These are phyloP conservation scores for Prunus campanulata DNA, from an alignment of 306 rosid genomes.

Conservation along the genomic window DNA sequence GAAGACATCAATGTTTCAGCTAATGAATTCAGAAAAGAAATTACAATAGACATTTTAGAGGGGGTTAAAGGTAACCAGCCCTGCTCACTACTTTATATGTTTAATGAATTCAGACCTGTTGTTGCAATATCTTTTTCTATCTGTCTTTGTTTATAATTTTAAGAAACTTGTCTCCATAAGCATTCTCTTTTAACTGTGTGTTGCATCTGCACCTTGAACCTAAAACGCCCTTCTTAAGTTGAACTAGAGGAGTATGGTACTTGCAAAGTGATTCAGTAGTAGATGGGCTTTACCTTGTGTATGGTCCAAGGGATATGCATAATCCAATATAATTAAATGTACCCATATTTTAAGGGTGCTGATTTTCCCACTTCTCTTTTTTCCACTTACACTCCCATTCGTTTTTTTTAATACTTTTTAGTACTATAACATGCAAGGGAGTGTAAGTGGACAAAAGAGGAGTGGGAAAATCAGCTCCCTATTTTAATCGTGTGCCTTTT, in stretches of 20 bases:
- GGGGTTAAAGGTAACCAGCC: conserved; percentile 16
- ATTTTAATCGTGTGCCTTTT: background rate
- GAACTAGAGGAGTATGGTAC: background rate
- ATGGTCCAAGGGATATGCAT: background rate
- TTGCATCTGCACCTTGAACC: conserved; percentile 6
- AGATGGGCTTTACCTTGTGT: background rate
- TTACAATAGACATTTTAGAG: background rate
- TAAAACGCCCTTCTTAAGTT: background rate
- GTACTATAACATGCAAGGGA: too few species aligned
- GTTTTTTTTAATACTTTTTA: too few species aligned
- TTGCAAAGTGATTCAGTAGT: background rate
- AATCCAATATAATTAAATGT: background rate
- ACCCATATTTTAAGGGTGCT: background rate
- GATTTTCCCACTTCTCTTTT: too few species aligned
- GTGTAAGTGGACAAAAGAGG: too few species aligned
- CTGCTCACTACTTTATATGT: background rate
- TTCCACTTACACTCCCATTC: too few species aligned
- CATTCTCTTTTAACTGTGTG: background rate
- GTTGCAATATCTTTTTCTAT: background rate
- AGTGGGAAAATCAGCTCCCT: too few species aligned
- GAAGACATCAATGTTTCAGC: conserved; percentile 20
- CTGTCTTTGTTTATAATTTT: background rate
- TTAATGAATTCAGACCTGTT: conserved; percentile 6
- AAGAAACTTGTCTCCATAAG: background rate
- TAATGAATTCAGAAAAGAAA: conserved; percentile 4